Base-by-base conservation (phyloP, 108 stramenopile species). In the Schizochytrium sp. region DNA sequence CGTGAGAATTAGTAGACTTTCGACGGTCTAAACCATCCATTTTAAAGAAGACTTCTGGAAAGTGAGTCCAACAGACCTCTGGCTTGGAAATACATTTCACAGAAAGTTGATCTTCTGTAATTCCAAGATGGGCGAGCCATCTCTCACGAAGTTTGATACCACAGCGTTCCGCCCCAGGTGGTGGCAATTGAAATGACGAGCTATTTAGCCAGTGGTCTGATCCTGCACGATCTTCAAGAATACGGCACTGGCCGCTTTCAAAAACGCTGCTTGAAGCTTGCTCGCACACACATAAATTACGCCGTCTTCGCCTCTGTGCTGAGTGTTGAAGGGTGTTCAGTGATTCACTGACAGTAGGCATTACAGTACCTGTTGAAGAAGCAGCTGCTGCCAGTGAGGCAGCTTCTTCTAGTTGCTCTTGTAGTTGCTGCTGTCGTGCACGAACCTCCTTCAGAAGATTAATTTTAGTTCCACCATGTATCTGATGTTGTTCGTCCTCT, bases 31-130 rank as follows among this genome's bases (percentile, higher is more conserved):
- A 28, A 28, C 28, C 64, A 38, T 83, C 76, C 15, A 50, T 10
- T 28, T 83, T 83, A 28, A 83, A 83, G 76, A 83, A 83, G 2
- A 53, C 0, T 28, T 83, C 76, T 0, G 76, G 53, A 40, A 83
- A 83, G 76, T 83, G 76, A 10, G 76, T 83, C 76, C 76, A 83
- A 53, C 76, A 55, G 15, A 83, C 53, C 53, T 83, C 76, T 10
- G 76, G 76, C 28, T 83, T 83, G 50, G 53, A 17, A 5, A 83
- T 83, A 10, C 53, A n/a, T 53, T 83, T 83, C 15, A 5, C 45
- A 0, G 10, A 47, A 42, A 83, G 76, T 28, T 83, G 76, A 7
- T 47, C 10, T 53, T 83, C 76, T 10, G 76, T 55, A n/a, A 83
- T 83, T 1, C 76, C 76, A 40, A 83, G 76, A 28, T 83, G 76